Percentiles rank a stretch among this genome's conserved stretches.
phyloP scores from a whole-genome alignment of 805 yeast species.

The Sporopachydermia quercuum region DNA sequence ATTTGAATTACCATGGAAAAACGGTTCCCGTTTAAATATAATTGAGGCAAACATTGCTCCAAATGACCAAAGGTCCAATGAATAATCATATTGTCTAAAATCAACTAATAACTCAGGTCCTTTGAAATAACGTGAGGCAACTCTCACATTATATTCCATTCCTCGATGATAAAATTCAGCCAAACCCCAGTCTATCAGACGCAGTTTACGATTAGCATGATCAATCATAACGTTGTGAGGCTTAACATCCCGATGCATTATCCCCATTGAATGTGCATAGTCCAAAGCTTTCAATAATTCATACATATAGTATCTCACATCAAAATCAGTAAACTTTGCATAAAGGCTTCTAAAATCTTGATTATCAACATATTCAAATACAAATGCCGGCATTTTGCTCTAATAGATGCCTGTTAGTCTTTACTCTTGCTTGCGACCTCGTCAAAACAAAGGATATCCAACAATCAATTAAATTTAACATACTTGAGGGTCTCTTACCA shows the following conservation, averaged over 20 bases:
- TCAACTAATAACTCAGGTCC: constrained; percentile 86
- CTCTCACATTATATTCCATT: constrained; percentile 80
- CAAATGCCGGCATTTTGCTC: constrained; percentile 66
- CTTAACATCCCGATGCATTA: constrained; percentile 88
- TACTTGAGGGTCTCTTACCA: constrained; percentile 75
- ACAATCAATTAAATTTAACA: constrained; percentile 12
- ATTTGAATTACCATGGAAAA: constrained; percentile 83
- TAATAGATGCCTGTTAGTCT: constrained; percentile 1
- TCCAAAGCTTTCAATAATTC: constrained; percentile 75
- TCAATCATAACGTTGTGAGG: constrained; percentile 93
- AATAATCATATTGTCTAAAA: constrained; percentile 72
- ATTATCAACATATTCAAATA: constrained; percentile 75
- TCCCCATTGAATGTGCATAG: constrained; percentile 85
- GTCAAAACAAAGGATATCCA: not conserved
- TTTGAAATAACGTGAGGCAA: constrained; percentile 82
- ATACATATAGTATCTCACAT: constrained; percentile 70
- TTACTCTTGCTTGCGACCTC: not conserved
- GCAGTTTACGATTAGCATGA: constrained; percentile 39
- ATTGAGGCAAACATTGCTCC: constrained; percentile 89
- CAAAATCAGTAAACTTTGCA: constrained; percentile 61
- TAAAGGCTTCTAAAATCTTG: constrained; percentile 77
- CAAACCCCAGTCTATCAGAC: constrained; percentile 88
- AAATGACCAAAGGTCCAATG: constrained; percentile 79
- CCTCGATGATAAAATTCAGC: constrained; percentile 90
- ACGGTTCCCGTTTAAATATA: constrained; percentile 79